phyloP scores from a whole-genome alignment of 2,329 filamentous ascomycete genomes.

The Claviceps purpurea region DNA sequence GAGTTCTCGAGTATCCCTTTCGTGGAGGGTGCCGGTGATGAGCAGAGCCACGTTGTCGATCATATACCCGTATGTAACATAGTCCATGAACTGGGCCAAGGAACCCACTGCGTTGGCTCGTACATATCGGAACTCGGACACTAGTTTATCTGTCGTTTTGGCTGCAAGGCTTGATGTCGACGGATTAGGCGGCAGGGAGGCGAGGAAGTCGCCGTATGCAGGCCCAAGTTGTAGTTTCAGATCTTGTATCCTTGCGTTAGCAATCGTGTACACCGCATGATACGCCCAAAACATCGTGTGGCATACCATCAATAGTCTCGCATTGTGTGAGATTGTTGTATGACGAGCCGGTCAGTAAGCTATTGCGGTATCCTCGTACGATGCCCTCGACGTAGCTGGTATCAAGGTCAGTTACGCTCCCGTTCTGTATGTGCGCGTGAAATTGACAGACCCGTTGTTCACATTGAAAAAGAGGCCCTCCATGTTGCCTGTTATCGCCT shows the following conservation, averaged over 20 bases:
- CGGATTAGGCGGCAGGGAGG: constrained; percentile 84
- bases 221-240: constrained; percentile 95
- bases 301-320: constrained; percentile 82
- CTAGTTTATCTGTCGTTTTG: constrained; percentile 95
- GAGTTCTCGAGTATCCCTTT: constrained; percentile 90
- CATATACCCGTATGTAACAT: constrained; percentile 98
- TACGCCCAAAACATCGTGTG: background rate
- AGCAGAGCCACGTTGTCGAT: constrained; percentile 97
- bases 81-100: constrained; percentile 91
- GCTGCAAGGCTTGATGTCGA: constrained; percentile 89
- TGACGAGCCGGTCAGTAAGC: constrained; percentile 76
- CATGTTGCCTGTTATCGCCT: constrained; percentile 35
- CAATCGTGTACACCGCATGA: background rate
- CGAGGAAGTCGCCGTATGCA: constrained; percentile 93
- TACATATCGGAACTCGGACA: constrained; percentile 92
- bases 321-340: constrained; percentile 96
- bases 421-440: constrained; percentile 3
- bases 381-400: constrained; percentile 90
- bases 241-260: constrained; percentile 41
- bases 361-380: constrained; percentile 91
- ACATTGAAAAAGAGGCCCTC: constrained; percentile 92
- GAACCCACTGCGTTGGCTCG: constrained; percentile 87
- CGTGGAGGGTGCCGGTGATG: constrained; percentile 94
- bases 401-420: constrained; percentile 14
- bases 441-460: constrained; percentile 61